Conservation (phyloP, 1,284 basidiomycete species). For the Ustilago bromivora region DNA sequence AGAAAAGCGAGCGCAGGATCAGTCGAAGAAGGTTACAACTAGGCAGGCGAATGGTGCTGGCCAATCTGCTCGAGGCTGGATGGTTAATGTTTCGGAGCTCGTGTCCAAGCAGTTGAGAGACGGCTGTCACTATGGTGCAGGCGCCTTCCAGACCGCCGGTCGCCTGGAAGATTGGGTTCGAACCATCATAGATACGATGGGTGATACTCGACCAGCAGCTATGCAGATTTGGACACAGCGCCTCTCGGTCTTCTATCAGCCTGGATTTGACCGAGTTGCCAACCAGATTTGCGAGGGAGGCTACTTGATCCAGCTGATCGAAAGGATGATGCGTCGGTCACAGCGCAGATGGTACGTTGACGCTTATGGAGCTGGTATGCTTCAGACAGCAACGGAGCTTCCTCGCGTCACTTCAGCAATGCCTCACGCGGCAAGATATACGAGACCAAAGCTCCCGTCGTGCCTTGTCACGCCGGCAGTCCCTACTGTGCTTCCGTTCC, state of each 20-base stretch:
- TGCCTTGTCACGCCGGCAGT: slow-evolving; percentile 72
- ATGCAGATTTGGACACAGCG: slow-evolving; percentile 71
- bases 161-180: slow-evolving; percentile 73
- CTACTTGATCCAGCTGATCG: slow-evolving; percentile 74
- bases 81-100: slow-evolving; percentile 73
- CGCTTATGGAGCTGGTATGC: slow-evolving; percentile 37
- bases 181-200: slow-evolving; percentile 68
- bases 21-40: neutral
- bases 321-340: slow-evolving; percentile 73
- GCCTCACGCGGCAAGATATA: slow-evolving; percentile 57
- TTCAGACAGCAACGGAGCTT: slow-evolving; percentile 18
- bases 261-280: slow-evolving; percentile 60
- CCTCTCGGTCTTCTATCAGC: slow-evolving; percentile 71
- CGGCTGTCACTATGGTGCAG: slow-evolving; percentile 71
- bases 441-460: slow-evolving; percentile 69
- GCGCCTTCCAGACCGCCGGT: slow-evolving; percentile 70
- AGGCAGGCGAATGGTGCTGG: neutral
- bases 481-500: slow-evolving; percentile 75
- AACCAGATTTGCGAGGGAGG: slow-evolving; percentile 72
- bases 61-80: slow-evolving; percentile 69
- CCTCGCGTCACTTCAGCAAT: slow-evolving; percentile 21
- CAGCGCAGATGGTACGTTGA: slow-evolving; percentile 75
- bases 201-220: slow-evolving; percentile 59
- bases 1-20: slow-evolving; percentile 14
- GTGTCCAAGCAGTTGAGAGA: slow-evolving; percentile 73